Evolutionary conservation across 768 basidiomycete genomes (phyloP).

Genomic region (Russula olivacea): DNA sequence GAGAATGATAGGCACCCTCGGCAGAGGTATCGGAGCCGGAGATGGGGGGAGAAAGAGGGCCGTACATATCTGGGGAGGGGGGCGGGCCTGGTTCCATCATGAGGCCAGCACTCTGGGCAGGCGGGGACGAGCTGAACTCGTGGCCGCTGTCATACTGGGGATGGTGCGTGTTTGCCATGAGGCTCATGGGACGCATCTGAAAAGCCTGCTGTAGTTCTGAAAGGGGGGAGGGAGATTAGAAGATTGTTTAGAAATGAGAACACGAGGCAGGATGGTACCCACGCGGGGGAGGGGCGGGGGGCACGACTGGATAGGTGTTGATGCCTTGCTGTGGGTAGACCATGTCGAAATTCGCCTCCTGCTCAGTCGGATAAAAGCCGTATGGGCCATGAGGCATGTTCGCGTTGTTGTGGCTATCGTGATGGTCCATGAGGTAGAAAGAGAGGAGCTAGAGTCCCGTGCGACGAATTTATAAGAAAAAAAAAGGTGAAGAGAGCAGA

Average conservation of each 20-base stretch:
- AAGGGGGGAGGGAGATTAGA: conserved; percentile 38
- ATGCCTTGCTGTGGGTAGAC: conserved; percentile 42
- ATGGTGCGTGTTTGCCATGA: conserved; percentile 64
- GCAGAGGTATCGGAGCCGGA: conserved; percentile 88
- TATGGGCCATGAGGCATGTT: conserved; percentile 32
- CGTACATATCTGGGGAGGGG: conserved; percentile 75
- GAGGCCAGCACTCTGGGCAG: conserved; percentile 23
- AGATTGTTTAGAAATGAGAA: conserved; percentile 50
- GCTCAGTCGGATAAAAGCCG: conserved; percentile 33
- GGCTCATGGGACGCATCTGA: conserved; percentile 52
- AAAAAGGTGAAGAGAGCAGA: conserved; percentile 13
- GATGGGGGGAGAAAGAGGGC: conserved; percentile 77
- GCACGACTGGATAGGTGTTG: conserved; percentile 50
- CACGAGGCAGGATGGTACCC: conserved; percentile 52
- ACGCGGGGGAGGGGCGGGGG: conserved; percentile 60
- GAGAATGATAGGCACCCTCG: conserved; percentile 61
- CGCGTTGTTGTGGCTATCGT: conserved; percentile 27
- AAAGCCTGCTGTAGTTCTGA: conserved; percentile 63
- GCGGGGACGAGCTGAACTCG: conserved; percentile 46
- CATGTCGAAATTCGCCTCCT: conserved; percentile 33
- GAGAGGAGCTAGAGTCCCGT: conserved; percentile 26
- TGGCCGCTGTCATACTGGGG: conserved; percentile 42
- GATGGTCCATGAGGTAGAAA: conserved; percentile 31
- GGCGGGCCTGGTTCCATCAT: conserved; percentile 40
- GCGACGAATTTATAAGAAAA: conserved; percentile 21